Evolutionary conservation across 495 filamentous ascomycete species (phyloP), one percentile per base, ranked within the genome.

Genomic region (Halenospora varia): DNA sequence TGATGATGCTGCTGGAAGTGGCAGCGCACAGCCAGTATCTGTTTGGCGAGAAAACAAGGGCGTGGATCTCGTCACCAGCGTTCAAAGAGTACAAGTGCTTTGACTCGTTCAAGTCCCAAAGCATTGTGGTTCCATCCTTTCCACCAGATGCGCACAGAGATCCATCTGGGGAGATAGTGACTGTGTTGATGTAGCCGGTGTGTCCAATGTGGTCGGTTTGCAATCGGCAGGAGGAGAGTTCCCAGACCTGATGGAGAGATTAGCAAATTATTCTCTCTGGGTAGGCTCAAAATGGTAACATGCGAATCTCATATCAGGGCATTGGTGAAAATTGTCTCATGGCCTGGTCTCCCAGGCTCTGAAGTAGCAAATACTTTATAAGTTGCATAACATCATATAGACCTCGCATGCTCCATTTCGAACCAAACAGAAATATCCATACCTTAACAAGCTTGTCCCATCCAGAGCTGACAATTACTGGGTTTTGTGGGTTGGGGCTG

Each of bases 391-490:
- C 94, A 98, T 98, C 94, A 88, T 96, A 53, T 76, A 63, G 70
- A 68, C 56, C 15, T 60, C 53, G 66, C 48, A 62, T 40, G 52
- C 49, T 50, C 23, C 22, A 24, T 23, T 3, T 53, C 11, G 13
- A 35, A 1, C 47, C 20, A 45, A 23, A 41, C 24, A 57, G 22
- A 64, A 53, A 52, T 49, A 40, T 35, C 74, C 93, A 67, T 85
- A 99, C 94, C 94, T 99, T 99, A 71, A 99, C 94, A 62, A 96
- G 86, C 84, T 99, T 99, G 83, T 99, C 94, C 95, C 94, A 99
- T 69, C 92, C 92, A 77, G 88, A 88, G 73, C 89, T 94, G 73
- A 99, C 94, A 75, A 99, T 99, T 71, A 99, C 94, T 67, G 94
- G 93, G 85, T 97, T 97, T 83, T 97, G 92, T 67, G 94, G 94